Conservation (phyloP, 805 yeast species). For the Kurtzmaniella fragi region DNA sequence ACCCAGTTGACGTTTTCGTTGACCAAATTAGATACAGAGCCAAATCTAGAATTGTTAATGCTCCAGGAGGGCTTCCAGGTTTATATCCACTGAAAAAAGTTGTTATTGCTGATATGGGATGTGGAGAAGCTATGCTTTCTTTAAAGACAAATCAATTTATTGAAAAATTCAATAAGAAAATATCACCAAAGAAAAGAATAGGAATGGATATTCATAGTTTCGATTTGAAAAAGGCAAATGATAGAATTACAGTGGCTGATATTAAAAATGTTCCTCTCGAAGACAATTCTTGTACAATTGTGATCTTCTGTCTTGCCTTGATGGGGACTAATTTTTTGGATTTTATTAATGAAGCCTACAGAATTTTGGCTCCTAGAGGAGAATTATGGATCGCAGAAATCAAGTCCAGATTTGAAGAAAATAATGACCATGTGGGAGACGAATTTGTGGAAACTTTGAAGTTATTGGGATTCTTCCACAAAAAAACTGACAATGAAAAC, state of each 20-base stretch:
- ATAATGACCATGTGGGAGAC: constrained; percentile 47
- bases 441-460: constrained; percentile 79
- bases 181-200: constrained; percentile 29
- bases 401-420: constrained; percentile 81
- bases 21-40: constrained; percentile 55
- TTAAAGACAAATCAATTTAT: constrained; percentile 53
- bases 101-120: constrained; percentile 96
- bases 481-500: constrained; percentile 78
- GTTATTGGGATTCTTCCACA: constrained; percentile 79
- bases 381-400: constrained; percentile 98
- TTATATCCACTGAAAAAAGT: constrained; percentile 48
- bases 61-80: constrained; percentile 96
- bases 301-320: constrained; percentile 87
- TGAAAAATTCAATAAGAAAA: constrained; percentile 27
- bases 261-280: constrained; percentile 82
- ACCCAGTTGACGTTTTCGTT: constrained; percentile 91
- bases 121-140: constrained; percentile 94
- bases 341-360: constrained; percentile 82
- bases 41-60: constrained; percentile 65
- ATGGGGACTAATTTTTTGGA: constrained; percentile 98
- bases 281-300: constrained; percentile 77
- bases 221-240: constrained; percentile 85
- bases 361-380: constrained; percentile 85
- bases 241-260: constrained; percentile 94
- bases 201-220: constrained; percentile 76